Base-by-base conservation (phyloP, 345 rosid species). In the Chamaenerion angustifolium region DNA sequence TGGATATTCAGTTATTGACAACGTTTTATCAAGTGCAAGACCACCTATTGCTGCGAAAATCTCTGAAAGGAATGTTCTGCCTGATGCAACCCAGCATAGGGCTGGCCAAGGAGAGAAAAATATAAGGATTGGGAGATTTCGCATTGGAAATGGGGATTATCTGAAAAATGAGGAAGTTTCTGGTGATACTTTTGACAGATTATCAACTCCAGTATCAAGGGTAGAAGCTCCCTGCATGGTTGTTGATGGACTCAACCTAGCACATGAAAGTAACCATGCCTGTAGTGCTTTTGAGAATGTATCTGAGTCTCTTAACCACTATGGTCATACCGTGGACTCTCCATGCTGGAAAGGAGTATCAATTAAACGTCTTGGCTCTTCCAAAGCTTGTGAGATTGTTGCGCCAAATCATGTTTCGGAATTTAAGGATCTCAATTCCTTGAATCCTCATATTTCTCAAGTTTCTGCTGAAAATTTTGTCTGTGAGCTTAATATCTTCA, bases 301-400 rank as follows among this genome's bases (percentile, higher is more conserved):
- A 52, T 61, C 68, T 6, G 77, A 81, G 40, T 61, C 47, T 62
- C 51, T 68, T 8, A 81, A 77, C 72, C 62, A 66, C 58, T 55
- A 41, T 58, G 48, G 52, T 57, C 76, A 43, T 62, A 57, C 69
- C 49, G 71, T 62, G 70, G 92, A 65, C 61, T 76, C 82, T 23
- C 81, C 77, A 16, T 76, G 79, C 74, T 78, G 73, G 70, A 75
- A 49, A 64, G 81, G 76, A 60, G 81, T 77, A 56, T 62, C 62
- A 1, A 56, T 59, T 56, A 61, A 73, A 48, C 68, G 52, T 58
- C 54, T 48, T 35, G 8, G 37, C 16, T 55, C 60, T 68, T 46
- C 59, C 50, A 65, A 67, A 63, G 49, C 58, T 63, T 61, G 63
- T 37, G 63, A 61, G 46, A 45, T 48, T 43, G 56, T 60, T 16